Evolutionary conservation across 768 basidiomycete species (phyloP), one percentile per base, ranked within the genome.

Genomic region (Austroboletus eburneus): DNA sequence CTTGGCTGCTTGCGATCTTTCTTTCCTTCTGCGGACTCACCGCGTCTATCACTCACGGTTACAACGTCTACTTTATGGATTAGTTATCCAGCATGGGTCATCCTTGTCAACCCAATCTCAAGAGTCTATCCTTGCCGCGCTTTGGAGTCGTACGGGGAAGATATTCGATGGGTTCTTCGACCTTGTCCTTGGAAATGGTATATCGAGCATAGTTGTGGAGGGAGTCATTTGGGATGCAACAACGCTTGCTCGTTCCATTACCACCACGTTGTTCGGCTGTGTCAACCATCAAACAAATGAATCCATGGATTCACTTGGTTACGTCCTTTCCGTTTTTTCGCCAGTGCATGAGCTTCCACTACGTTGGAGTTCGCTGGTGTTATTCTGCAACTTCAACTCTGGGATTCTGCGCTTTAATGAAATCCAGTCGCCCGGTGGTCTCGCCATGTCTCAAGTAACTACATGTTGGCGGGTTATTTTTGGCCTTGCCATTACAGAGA

Each of bases 311-410:
- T 24, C 37, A 12, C 17, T 45, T 16, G 9, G 24, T 9, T 13
- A 42, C 16, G 43, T 63, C 32, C 34, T 51, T 23, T 39, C 57
- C 17, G 50, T 48, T 34, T 68, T 77, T 42, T 56, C 63, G n/a
- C 58, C 71, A 3, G 34, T 33, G 2, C 27, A 65, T 20, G 33
- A 70, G 1, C 48, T 59, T 25, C 58, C 65, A 22, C 47, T 50
- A 20, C 73, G 74, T 9, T 80, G 79, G 79, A 61, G 50, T 32
- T 72, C 70, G 39, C 50, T 80, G 8, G 42, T 62, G 5, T 49
- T 76, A 13, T 58, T 78, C 34, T 71, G 73, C 17, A 53, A 70
- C 10, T 57, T 57, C 47, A 57, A 59, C 12, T 43, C 57, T 20
- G 42, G 42, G 25, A 30, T 9, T 2, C 20, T 16, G 9, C 27